Percentiles rank a stretch among this genome's conserved stretches.
These are phyloP conservation scores for Colletotrichum lupini DNA, from an alignment of 2,329 filamentous ascomycete species.

Conservation along the genomic window DNA sequence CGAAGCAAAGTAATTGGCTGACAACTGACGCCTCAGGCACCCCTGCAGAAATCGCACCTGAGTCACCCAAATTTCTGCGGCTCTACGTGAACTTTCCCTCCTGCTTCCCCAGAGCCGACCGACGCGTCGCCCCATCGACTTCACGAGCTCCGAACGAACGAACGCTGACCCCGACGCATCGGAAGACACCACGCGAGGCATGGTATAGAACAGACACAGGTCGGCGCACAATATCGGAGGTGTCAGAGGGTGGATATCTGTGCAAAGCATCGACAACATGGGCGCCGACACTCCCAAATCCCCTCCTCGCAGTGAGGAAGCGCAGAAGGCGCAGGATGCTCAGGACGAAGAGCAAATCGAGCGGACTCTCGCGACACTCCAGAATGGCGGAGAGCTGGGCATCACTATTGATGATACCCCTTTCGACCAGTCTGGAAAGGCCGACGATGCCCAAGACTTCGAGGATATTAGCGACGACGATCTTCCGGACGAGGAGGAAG, in stretches of 20 bases:
- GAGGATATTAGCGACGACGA: slow-evolving; percentile 94
- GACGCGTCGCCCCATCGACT: slow-evolving; percentile 35
- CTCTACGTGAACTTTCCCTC: slow-evolving; percentile 37
- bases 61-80: slow-evolving; percentile 37
- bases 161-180: slow-evolving; percentile 20
- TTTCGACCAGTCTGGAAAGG: slow-evolving; percentile 80
- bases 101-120: slow-evolving; percentile 32
- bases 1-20: slow-evolving; percentile 25
- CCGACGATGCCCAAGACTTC: slow-evolving; percentile 90
- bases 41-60: slow-evolving; percentile 35
- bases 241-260: slow-evolving; percentile 27
- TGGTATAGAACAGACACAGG: slow-evolving; percentile 25
- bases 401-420: slow-evolving; percentile 57
- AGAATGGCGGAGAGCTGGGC: slow-evolving; percentile 51
- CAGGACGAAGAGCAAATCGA: slow-evolving; percentile 62
- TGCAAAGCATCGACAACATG: slow-evolving; percentile 30
- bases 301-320: slow-evolving; percentile 46
- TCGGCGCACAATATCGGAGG: slow-evolving; percentile 32
- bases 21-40: slow-evolving; percentile 30
- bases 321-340: slow-evolving; percentile 56
- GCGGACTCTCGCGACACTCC: slow-evolving; percentile 54
- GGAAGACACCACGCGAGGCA: slow-evolving; percentile 26
- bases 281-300: slow-evolving; percentile 36
- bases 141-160: slow-evolving; percentile 27
- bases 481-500: slow-evolving; percentile 81